Conservation (phyloP, 257 asterid species). For the Haberlea rhodopensis region DNA sequence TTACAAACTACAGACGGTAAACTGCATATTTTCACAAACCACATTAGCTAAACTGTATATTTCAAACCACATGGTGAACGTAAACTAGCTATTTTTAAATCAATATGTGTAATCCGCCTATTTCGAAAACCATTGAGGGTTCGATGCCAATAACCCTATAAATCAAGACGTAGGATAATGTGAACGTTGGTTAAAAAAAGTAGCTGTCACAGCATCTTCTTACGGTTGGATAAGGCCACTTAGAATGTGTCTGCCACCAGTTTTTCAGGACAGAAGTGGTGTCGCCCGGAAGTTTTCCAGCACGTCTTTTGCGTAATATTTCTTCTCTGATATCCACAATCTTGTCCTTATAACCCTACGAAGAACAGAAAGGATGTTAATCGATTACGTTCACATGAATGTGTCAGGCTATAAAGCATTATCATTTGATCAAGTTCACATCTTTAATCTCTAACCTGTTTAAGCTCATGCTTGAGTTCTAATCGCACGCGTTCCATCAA, state of each 20-base stretch:
- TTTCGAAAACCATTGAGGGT: no score
- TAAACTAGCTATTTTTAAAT: no score
- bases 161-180: background rate
- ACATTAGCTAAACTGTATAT: no score
- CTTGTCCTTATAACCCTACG: constrained; percentile 70
- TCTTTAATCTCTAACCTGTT: constrained; percentile 56
- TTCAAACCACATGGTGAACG: no score
- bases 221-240: constrained; percentile 87
- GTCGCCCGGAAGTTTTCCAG: constrained; percentile 76
- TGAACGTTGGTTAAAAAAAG: background rate
- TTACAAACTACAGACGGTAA: no score
- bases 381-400: background rate
- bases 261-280: constrained; percentile 72
- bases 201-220: constrained; percentile 18
- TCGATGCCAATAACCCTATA: no score
- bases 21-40: no score
- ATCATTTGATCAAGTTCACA: background rate
- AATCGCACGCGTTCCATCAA: constrained; percentile 97
- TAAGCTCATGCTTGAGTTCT: constrained; percentile 91
- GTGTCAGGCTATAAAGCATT: background rate
- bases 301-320: constrained; percentile 68
- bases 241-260: constrained; percentile 80
- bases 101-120: no score
- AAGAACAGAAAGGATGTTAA: background rate
- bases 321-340: constrained; percentile 72